Base-by-base conservation (phyloP, 768 basidiomycete genomes). In the Russula lepida region DNA sequence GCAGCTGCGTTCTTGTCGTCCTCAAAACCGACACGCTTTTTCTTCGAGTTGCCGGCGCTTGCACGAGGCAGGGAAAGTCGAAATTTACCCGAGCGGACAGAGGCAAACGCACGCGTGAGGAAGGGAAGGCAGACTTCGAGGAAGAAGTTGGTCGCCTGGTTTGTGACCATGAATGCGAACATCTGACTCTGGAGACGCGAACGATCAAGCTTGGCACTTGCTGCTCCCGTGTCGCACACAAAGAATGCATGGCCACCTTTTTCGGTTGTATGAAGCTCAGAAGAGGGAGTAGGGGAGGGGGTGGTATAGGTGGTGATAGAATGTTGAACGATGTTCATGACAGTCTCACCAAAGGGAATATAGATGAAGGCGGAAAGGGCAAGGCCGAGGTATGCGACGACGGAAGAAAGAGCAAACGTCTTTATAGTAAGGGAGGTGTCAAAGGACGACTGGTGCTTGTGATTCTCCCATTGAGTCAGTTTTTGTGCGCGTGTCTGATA, bases 331-430 rank as follows among this genome's bases (percentile, higher is more conserved):
- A 77, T 70, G 8, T 78, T 75, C 89, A 94, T 92, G 63, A 92
- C 84, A 54, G 81, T 80, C 69, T 88, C 88, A 30, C 94, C 94
- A 64, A 95, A 97, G 0, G 94, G 94, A 4, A 95, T 90, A 71
- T 98, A 99, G 53, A 97, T 82, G 69, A 94, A 98, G 17, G 95
- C 93, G n/a, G 88, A 92, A 17, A 98, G 83, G 6, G 83, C 85
- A n/a, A 99, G 81, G 43, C 89, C 88, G 54, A 94, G 84, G 71
- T 95, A 98, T 0, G 95, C 89, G 21, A 95, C 92, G 69, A 98
- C 82, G 0, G 89, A 85, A 33, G 88, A 87, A 56, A 98, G 79
- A 1, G 88, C 84, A 70, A 98, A 99, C 3, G 90, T 88, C 73
- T 98, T 99, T 70, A 89, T 77, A 17, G 94, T 93, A 27, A 97